Base-by-base conservation (phyloP, 306 rosid species). In the Delonix regia region DNA sequence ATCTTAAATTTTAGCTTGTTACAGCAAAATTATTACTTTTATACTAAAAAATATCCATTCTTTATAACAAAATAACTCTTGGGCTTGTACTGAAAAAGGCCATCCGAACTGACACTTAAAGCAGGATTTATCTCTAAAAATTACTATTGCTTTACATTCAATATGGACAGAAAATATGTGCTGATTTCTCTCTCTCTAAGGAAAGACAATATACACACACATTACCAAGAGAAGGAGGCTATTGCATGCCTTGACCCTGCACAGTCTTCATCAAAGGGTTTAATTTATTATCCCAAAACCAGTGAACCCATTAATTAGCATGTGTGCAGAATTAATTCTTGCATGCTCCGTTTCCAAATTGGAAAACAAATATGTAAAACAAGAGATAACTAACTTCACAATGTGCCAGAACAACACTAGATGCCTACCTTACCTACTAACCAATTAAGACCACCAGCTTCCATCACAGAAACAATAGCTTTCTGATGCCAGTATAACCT, bases 361-460 rank as follows among this genome's bases (percentile, higher is more conserved):
- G 73, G 69, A 71, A 76, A 71, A 22, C 14, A 76, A 71, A 22
- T 13, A 47, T 28, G 36, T 51, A 3, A 52, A 67, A 19, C 27
- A 69, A 78, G 79, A 82, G 39, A 76, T 83, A 84, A 89, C 87
- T 78, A 86, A 89, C 90, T 88, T 86, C 80, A 73, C 70, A 28
- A 69, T 81, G 72, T 67, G 51, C 21, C 21, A 51, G 60, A 59
- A 74, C 51, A 69, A 82, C 38, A 80, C 82, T 67, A 79, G 80
- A 78, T 86, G 91, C 99, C 86, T 89, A 93, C 99, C 99, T 95
- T 95, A 95, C 99, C 99, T 95, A 95, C 98, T 92, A 95, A 95
- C 99, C 99, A 95, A 86, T 95, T 95, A 78, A 91, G 91, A 63
- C 98, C 98, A 76, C 99, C 99, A 81, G 99, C 96, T 88, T 95